Evolutionary conservation across 2,329 filamentous ascomycete genomes (phyloP), one percentile per base, ranked within the genome.

Genomic region (Ophiostoma fasciatum): DNA sequence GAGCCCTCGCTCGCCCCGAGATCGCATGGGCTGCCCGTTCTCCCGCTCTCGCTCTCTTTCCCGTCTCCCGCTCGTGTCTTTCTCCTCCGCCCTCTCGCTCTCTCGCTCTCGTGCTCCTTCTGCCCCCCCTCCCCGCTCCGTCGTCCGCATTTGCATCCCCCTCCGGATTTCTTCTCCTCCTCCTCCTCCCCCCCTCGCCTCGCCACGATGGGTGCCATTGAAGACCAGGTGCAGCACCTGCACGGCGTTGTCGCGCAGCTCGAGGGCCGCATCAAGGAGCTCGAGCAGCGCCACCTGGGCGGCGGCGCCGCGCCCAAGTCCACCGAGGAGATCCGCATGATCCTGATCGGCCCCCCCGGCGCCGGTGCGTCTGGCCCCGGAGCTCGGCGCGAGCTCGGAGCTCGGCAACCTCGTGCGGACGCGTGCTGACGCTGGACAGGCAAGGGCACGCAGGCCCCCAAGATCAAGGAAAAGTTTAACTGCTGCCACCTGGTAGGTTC

Each of bases 391-490:
- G 32, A 28, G n/a, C 22, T 23, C 22, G 22, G 22, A 23, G 4
- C 10, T 5, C 9, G 5, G 9, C 22, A 8, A 23, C 4, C 5
- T 3, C 9, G 5, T 5, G 5, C 8, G 5, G 22, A 5, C 22
- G 22, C 9, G 22, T 26, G 34, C 40, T 37, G 29, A 37, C 38
- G 28, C 26, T 36, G 17, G 22, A 21, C 53, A 96, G 90, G 90
- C 66, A 98, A 98, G 75, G 90, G 90, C 62, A 98, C 90, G 28
- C 90, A 98, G 63, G 90, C 90, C 41, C 90, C 90, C 46, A 88
- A 81, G 62, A 90, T 98, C 64, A 94, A 94, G 74, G 88, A 96
- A 56, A 92, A 83, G 67, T 98, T 87, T 66, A 84, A 78, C 58
- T 85, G 85, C 66, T 98, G 90, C 67, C 90, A 98, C 63, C 65